Base-by-base conservation (phyloP, 148 eudicot genomes). In the Fagopyrum tataricum region DNA sequence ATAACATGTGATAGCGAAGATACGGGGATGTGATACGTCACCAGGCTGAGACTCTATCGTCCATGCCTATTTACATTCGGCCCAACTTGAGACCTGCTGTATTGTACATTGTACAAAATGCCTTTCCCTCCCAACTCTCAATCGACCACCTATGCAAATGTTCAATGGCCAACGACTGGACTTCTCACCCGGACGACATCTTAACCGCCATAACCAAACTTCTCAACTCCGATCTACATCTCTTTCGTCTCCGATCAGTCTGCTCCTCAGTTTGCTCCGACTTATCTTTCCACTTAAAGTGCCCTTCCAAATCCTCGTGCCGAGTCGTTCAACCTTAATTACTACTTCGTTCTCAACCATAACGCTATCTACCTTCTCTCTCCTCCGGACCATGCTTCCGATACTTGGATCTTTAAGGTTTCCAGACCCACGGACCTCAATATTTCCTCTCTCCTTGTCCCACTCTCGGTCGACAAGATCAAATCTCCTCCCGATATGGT, bases 221-320 rank as follows among this genome's bases (percentile, higher is more conserved):
- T 15, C 74, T 76, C 74, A 70, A 76, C 55, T 23, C 78, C 74
- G n/a, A n/a, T 15, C 13, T 69, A 44, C 66, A 71, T n/a, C 40
- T 52, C 53, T 76, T 72, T 76, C 72, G 72, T 70, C 64, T 77
- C 76, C 76, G 76, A 5, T 70, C 79, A 2, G 76, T 73, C 7
- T 77, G 79, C 76, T 18, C 76, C 11, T 18, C 76, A n/a, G n/a
- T 41, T 77, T 76, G 76, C 76, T 62, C 49, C 5, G 9, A 62
- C 42, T 58, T 37, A 23, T 44, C 2, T 64, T 41, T 26, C 72
- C 76, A 62, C 61, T 77, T 43, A 2, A 18, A 42, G 10, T 72
- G 8, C 76, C 72, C 24, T 53, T 18, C 24, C 18, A 4, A 7
- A 4, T 39, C 11, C 15, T 41, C 40, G 18, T 9, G 4, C 68